Evolutionary conservation across 257 asterid species (phyloP).

Genomic region (Solanum chmielewskii): DNA sequence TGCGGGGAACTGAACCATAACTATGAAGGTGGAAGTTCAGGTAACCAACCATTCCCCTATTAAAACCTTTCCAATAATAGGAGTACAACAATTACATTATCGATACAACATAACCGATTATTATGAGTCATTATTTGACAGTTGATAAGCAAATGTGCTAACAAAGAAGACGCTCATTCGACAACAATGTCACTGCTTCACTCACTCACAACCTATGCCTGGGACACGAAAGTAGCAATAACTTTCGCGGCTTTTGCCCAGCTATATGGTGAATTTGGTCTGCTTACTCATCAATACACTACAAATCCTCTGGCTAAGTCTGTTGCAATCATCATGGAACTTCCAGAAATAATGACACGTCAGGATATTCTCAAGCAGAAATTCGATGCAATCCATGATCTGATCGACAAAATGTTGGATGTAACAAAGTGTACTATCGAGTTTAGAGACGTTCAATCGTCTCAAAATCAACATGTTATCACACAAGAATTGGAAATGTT

Average conservation of each 20-base stretch:
- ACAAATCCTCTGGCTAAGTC: slow-evolving; percentile 28
- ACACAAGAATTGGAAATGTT: slow-evolving; percentile 10
- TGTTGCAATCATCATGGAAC: slow-evolving; percentile 19
- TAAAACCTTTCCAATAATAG: too few species aligned
- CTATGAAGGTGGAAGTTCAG: too few species aligned
- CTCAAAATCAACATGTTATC: slow-evolving; percentile 7
- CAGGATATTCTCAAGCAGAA: slow-evolving; percentile 7
- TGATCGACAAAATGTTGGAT: slow-evolving; percentile 18
- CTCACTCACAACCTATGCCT: slow-evolving; percentile 20
- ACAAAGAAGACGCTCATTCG: slow-evolving; percentile 21
- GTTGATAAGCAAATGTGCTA: slow-evolving; percentile 20
- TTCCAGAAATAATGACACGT: slow-evolving; percentile 26
- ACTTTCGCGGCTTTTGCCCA: slow-evolving; percentile 27
- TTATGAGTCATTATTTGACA: not conserved
- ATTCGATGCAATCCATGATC: slow-evolving; percentile 11
- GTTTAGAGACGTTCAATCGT: slow-evolving; percentile 15
- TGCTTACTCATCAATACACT: slow-evolving; percentile 18
- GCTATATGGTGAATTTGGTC: slow-evolving; percentile 28
- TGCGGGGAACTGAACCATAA: too few species aligned
- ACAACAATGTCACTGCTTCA: slow-evolving; percentile 18
- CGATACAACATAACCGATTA: not conserved
- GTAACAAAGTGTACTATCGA: slow-evolving; percentile 14
- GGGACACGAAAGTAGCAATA: slow-evolving; percentile 33
- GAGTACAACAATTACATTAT: not conserved
- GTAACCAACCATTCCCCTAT: too few species aligned